Evolutionary conservation across 1,284 basidiomycete genomes (phyloP).

Genomic region (Leccinum griseonigrum): DNA sequence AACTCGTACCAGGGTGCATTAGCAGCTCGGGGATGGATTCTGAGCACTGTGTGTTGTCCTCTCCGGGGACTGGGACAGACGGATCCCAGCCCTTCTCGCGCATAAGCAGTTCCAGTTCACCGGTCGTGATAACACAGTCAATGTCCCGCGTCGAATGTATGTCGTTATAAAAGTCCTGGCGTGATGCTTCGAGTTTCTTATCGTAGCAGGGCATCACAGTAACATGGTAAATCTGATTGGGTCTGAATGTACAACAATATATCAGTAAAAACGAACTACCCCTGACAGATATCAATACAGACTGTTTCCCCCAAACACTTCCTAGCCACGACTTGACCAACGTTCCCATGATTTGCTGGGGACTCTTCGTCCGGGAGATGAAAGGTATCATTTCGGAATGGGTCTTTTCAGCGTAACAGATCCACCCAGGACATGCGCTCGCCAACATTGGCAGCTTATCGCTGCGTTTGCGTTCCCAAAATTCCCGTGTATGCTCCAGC

Average conservation of each 20-base stretch:
- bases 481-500: constrained; percentile 82
- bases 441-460: constrained; percentile 84
- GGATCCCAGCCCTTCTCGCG: constrained; percentile 82
- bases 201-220: constrained; percentile 99
- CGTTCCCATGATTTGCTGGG: constrained; percentile 93
- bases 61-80: constrained; percentile 49
- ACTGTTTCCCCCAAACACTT: constrained; percentile 62
- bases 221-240: constrained; percentile 90
- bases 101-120: constrained; percentile 89
- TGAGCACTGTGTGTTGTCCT: constrained; percentile 28
- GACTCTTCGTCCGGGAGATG: constrained; percentile 85
- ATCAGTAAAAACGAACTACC: constrained; percentile 15
- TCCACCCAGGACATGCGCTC: constrained; percentile 98
- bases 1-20: constrained; percentile 80
- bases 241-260: constrained; percentile 41
- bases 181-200: constrained; percentile 97
- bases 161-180: constrained; percentile 86
- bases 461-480: constrained; percentile 60
- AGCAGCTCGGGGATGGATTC: constrained; percentile 67
- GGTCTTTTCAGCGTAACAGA: constrained; percentile 98
- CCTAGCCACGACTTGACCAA: constrained; percentile 88
- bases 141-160: constrained; percentile 84
- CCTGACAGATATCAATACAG: constrained; percentile 32
- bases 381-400: constrained; percentile 93
- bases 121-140: constrained; percentile 97